phyloP scores from a whole-genome alignment of 176 grass and related monocot genomes.

The Miscanthus lutarioriparius region DNA sequence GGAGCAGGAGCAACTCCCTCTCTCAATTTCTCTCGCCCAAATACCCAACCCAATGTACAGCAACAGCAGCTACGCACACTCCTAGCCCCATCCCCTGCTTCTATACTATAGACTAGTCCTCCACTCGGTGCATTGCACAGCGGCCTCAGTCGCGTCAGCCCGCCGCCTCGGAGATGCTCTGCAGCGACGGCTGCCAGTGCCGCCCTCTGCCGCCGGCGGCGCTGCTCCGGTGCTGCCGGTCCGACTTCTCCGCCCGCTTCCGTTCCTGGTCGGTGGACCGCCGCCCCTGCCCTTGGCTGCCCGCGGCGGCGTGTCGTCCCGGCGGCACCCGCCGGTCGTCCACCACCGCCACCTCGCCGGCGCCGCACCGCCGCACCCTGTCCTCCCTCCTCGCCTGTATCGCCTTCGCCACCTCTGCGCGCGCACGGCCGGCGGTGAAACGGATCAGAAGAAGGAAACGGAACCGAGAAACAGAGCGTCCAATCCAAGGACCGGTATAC shows the following conservation, averaged over 20 bases:
- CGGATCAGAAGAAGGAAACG: background rate
- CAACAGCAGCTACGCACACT: too few relatives aligned
- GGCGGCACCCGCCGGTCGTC: background rate
- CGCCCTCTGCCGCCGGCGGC: background rate
- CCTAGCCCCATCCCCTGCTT: too few relatives aligned
- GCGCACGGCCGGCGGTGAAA: background rate
- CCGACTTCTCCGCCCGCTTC: conserved; percentile 34
- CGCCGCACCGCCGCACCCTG: conserved; percentile 34
- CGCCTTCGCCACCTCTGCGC: conserved; percentile 63
- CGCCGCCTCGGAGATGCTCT: conserved; percentile 48
- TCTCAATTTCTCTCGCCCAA: too few relatives aligned
- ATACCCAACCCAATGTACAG: too few relatives aligned
- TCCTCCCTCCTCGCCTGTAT: conserved; percentile 61
- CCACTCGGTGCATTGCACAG: too few relatives aligned
- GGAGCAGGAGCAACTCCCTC: too few relatives aligned
- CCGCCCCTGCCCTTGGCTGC: conserved; percentile 2
- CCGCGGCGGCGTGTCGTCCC: background rate
- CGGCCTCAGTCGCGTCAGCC: background rate
- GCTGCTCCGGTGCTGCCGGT: conserved; percentile 5
- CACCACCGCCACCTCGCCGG: background rate
- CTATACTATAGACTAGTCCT: too few relatives aligned
- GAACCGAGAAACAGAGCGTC: background rate
- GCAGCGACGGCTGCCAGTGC: conserved; percentile 49
- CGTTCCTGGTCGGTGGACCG: conserved; percentile 24
- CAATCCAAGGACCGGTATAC: background rate